Conservation (phyloP, 148 eudicot species). For the Persicaria tinctoria region DNA sequence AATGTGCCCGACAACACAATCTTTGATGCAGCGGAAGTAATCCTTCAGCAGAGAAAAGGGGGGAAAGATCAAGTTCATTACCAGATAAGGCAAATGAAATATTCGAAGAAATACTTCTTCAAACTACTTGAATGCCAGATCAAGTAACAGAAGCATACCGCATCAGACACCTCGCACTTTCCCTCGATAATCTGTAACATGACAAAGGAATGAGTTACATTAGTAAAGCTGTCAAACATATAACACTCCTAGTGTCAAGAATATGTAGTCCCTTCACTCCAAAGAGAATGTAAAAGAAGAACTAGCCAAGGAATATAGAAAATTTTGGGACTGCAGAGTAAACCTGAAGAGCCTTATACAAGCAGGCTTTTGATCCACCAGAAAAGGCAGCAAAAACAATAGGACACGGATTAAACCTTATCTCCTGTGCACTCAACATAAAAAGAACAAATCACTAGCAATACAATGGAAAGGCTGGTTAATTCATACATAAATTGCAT, state of each 20-base stretch:
- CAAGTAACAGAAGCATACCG: background rate
- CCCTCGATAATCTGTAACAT: conserved; percentile 1
- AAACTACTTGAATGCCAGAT: background rate
- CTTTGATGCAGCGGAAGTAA: conserved; percentile 50
- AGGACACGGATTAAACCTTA: conserved; percentile 63
- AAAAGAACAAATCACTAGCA: background rate
- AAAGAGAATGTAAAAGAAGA: background rate
- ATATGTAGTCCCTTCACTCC: background rate
- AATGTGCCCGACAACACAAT: conserved; percentile 73
- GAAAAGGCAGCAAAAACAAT: conserved; percentile 89
- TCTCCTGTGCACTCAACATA: conserved; percentile 38
- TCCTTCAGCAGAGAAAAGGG: conserved; percentile 25
- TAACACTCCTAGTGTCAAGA: background rate
- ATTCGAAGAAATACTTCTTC: background rate
- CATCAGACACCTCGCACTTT: background rate
- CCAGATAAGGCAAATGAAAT: background rate
- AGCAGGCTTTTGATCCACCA: conserved; percentile 92
- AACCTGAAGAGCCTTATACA: conserved; percentile 95
- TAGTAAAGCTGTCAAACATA: background rate
- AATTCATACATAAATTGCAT: conserved; percentile 4
- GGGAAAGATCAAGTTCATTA: background rate
- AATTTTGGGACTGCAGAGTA: background rate
- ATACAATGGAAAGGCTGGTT: background rate
- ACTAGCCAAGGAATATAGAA: background rate
- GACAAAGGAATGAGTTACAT: background rate